A percentile compares a stretch with the other conserved stretches of the same genome.
phyloP scores from a whole-genome alignment of 768 basidiomycete genomes.

The Austroboletus festivus region DNA sequence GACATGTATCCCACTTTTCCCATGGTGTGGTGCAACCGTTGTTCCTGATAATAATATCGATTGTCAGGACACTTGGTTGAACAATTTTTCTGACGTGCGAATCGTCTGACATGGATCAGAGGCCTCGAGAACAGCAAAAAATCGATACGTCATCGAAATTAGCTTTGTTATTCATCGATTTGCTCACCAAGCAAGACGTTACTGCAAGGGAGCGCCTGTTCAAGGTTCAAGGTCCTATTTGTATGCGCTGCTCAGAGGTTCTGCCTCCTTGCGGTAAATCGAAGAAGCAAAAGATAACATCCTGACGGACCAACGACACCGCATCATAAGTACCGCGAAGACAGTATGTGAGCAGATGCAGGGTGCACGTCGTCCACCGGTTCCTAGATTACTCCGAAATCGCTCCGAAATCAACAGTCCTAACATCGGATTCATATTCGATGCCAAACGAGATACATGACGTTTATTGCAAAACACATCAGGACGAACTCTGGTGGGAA shows the following conservation, averaged over 20 bases:
- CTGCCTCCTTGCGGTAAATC: neutral
- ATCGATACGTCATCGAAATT: neutral
- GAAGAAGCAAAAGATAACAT: neutral
- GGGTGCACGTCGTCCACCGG: neutral
- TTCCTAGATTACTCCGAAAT: constrained; percentile 2
- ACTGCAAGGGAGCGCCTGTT: neutral
- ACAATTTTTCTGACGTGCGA: neutral
- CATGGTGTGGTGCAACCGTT: neutral
- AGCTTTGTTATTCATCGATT: constrained; percentile 13
- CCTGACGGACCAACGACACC: constrained; percentile 25
- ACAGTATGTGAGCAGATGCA: neutral
- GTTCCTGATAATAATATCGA: constrained; percentile 4
- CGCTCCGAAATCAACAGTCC: neutral
- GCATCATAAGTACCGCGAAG: constrained; percentile 4
- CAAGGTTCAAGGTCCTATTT: neutral
- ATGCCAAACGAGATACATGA: constrained; percentile 7
- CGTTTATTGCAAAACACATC: neutral
- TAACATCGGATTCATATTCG: constrained; percentile 2
- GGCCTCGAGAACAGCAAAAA: constrained; percentile 3
- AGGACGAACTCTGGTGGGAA: neutral
- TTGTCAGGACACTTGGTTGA: neutral
- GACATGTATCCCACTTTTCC: neutral
- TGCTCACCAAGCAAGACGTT: constrained; percentile 6
- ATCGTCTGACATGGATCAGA: neutral
- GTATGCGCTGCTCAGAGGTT: neutral